Evolutionary conservation across 192 early-diverging fungal genomes (phyloP), one percentile per base, ranked within the genome.

Genomic region (Powellomyces hirtus): DNA sequence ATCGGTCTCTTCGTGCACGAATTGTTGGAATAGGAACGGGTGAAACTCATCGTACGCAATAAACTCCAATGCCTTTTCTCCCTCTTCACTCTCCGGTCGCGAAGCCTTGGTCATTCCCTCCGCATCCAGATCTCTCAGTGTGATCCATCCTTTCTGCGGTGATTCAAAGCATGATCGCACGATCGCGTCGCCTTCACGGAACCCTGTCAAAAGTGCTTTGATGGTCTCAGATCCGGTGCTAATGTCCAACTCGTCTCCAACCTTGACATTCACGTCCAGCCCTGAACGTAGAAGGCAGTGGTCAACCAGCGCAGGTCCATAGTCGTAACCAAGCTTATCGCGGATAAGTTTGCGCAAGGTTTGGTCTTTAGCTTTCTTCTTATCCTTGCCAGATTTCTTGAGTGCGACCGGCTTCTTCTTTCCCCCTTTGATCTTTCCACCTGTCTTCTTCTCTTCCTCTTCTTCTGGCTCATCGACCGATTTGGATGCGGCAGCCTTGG

Each of bases 271-370:
- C 0, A 89, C 86, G 45, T 86, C 78, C 30, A 96, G 68, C 1
- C 83, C 81, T 7, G 90, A 87, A 10, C 71, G 74, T 27, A 88
- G 30, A 30, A 96, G 81, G 8, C 87, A 85, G 71, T 95, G 92
- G 68, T 98, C 96, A 4, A 90, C 80, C 38, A 98, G 82, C 10
- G 92, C 84, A 13, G 94, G 93, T 0, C 96, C 96, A 64, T 96
- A 98, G 37, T 63, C 56, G 10, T 46, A 34, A 6, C 71, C 68
- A 31, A 86, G 70, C 50, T 63, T 64, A 37, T 74, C 63, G 37
- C 68, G 64, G 20, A 76, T 45, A n/a, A 78, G 38, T 57, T 56
- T 75, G 52, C 65, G 46, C 29, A 83, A 49, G 6, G 75, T 73
- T 14, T 27, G 33, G 10, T 76, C 79, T 57, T 81, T 78, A 14